Evolutionary conservation across 2,329 filamentous ascomycete genomes (phyloP), one percentile per base, ranked within the genome.

Genomic region (Teratosphaeria zuluensis): DNA sequence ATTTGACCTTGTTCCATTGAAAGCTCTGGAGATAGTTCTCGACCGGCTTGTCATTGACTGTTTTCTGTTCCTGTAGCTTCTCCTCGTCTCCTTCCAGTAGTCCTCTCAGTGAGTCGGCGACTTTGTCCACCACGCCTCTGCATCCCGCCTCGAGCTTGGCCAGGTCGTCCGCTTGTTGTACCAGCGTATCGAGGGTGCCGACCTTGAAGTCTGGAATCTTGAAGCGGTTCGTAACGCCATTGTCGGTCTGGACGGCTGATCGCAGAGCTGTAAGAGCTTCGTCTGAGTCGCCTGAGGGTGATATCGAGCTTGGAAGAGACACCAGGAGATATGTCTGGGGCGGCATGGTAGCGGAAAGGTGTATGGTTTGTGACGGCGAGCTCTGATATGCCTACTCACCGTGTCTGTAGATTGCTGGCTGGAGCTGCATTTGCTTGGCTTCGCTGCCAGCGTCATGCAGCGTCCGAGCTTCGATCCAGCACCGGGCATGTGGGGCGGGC

Each of bases 1-100:
- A 99, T 73, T 96, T 94, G 76, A 95, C 90, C 76, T 94, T 96
- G 78, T 97, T 97, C 94, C 94, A 99, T 65, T 84, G 83, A 75
- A 97, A 99, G 58, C 83, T 86, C 70, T 86, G 84, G 53, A 99
- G 79, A 72, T 97, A 99, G 72, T 92, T 88, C 68, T 96, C 92
- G 61, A 92, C 91, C n/a, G 94, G 42, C 46, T 91, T 95, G 72
- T 96, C 90, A 72, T 95, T 95, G 73, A 96, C 92, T 70, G 86
- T 88, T 81, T 95, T 95, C 77, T 95, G 90, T 74, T 91, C 84
- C 56, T 86, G 82, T 60, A 90, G 84, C 77, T 91, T 90, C 64
- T 86, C 86, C 70, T 92, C 89, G 69, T 92, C 89, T 55, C 88
- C 89, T 62, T 92, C 89, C 53, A 97, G 83, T 59, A 97, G 84